Evolutionary conservation across 805 yeast species (phyloP), one percentile per base, ranked within the genome.

Genomic region (Pichia thaimueangensis): DNA sequence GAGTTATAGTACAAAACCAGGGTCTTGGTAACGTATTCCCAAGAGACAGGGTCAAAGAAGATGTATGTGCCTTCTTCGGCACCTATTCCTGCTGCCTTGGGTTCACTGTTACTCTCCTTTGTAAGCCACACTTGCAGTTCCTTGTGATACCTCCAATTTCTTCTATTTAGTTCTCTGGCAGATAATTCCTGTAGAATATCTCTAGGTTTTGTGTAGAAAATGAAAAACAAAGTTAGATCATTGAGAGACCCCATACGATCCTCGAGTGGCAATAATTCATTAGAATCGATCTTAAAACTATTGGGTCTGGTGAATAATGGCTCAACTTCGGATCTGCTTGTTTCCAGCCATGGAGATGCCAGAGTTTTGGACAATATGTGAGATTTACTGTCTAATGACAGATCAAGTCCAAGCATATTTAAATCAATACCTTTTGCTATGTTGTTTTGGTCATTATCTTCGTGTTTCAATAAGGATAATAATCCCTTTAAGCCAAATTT

Each of bases 111-210:
- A 23, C 95, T 85, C 56, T 88, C 96, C 62, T 93, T 93, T 11
- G 98, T 93, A 45, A 93, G 68, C 98, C 98, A 93, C 39, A 93
- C 88, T 66, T 89, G 94, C 43, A 93, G 74, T 47, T 87, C 95
- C 65, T 88, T 91, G 65, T 93, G 98, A 58, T 86, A 93, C 52
- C 97, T 76, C 99, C 99, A 93, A 64, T 91, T 93, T 54, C 98
- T 74, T 48, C 80, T 80, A 54, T 87, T 86, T 52, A 93, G 73
- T 61, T 91, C 97, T 45, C 91, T 71, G 6, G 97, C 94, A 5
- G 95, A 94, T 43, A 88, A 75, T 60, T 93, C 98, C 63, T 93
- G 99, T 59, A 91, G 69, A 4, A 87, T 79, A 59, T 93, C 97
- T 42, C 87, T 80, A 5, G 98, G 96, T 69, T 81, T 87, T 50